Percentiles rank a stretch among this genome's conserved stretches.
Conservation (phyloP, 352 stramenopile species). For the Pythium phragmiticola region DNA sequence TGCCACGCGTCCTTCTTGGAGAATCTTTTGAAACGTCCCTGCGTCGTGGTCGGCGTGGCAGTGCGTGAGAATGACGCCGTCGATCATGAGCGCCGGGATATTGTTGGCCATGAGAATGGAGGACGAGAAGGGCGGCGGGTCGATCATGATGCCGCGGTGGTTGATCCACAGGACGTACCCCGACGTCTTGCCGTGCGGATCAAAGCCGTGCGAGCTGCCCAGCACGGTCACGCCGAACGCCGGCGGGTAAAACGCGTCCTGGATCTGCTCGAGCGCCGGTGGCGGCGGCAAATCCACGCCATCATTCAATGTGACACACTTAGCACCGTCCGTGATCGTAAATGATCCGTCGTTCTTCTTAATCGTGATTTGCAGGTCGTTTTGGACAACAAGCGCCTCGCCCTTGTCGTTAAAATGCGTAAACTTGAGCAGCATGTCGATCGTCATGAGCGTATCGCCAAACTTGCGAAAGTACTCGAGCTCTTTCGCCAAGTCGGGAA, state of each 20-base stretch:
- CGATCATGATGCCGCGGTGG: slow-evolving; percentile 95
- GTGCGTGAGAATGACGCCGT: slow-evolving; percentile 96
- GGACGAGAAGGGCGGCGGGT: slow-evolving; percentile 92
- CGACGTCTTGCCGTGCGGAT: slow-evolving; percentile 91
- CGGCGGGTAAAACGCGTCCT: slow-evolving; percentile 90
- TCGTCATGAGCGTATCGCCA: slow-evolving; percentile 83
- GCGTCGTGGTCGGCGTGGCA: slow-evolving; percentile 97
- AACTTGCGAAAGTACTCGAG: slow-evolving; percentile 91
- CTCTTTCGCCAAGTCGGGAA: slow-evolving; percentile 81
- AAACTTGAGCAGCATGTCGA: slow-evolving; percentile 89
- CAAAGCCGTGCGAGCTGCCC: slow-evolving; percentile 95
- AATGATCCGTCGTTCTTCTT: slow-evolving; percentile 65
- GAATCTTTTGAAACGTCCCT: slow-evolving; percentile 96
- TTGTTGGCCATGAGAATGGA: slow-evolving; percentile 85
- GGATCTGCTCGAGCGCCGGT: slow-evolving; percentile 34
- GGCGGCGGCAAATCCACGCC: slow-evolving; percentile 53
- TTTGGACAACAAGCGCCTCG: slow-evolving; percentile 54
- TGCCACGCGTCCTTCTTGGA: slow-evolving; percentile 92
- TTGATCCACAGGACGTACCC: slow-evolving; percentile 98
- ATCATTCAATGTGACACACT: slow-evolving; percentile 59
- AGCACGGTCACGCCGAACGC: slow-evolving; percentile 95
- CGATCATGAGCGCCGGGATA: slow-evolving; percentile 92
- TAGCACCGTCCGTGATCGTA: slow-evolving; percentile 59
- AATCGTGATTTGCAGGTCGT: slow-evolving; percentile 67
- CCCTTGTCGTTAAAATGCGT: slow-evolving; percentile 77